Percentiles rank a stretch among this genome's conserved stretches.
Evolutionary conservation across 2,329 filamentous ascomycete genomes (phyloP).

Genomic region (Seiridium cupressi): DNA sequence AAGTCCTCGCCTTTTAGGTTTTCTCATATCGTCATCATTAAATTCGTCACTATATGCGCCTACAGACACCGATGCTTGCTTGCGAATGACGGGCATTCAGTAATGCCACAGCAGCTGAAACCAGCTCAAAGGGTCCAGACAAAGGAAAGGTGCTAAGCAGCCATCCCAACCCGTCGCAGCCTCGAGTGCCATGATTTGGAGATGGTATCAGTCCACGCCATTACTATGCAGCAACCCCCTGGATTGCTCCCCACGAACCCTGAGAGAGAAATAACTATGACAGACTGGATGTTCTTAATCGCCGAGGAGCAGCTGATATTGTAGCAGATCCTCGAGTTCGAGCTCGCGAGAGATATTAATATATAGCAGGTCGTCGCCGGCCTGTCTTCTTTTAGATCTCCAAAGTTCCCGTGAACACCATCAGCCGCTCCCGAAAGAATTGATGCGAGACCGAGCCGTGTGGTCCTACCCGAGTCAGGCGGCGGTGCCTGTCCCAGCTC

Average conservation of each 20-base stretch:
- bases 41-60: conserved; percentile 29
- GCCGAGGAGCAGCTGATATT: conserved; percentile 16
- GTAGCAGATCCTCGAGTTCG: conserved; percentile 20
- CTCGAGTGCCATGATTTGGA: neutral
- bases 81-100: conserved; percentile 16
- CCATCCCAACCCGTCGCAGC: conserved; percentile 18
- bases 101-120: conserved; percentile 18
- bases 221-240: conserved; percentile 19
- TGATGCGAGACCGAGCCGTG: conserved; percentile 14
- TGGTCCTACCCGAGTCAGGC: too few relatives aligned
- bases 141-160: conserved; percentile 18
- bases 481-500: neutral
- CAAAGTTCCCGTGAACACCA: conserved; percentile 28
- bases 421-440: conserved; percentile 22
- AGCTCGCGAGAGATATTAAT: conserved; percentile 29
- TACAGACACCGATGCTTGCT: conserved; percentile 28
- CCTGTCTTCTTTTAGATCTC: conserved; percentile 20
- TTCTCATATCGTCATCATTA: conserved; percentile 28
- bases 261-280: conserved; percentile 15
- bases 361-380: conserved; percentile 32
- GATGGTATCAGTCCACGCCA: conserved; percentile 20
- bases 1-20: conserved; percentile 1
- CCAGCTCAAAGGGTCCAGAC: conserved; percentile 16
- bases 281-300: conserved; percentile 17
- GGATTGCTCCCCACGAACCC: conserved; percentile 17